Conservation (phyloP, 768 basidiomycete genomes). For the Tephrocybe rancida region DNA sequence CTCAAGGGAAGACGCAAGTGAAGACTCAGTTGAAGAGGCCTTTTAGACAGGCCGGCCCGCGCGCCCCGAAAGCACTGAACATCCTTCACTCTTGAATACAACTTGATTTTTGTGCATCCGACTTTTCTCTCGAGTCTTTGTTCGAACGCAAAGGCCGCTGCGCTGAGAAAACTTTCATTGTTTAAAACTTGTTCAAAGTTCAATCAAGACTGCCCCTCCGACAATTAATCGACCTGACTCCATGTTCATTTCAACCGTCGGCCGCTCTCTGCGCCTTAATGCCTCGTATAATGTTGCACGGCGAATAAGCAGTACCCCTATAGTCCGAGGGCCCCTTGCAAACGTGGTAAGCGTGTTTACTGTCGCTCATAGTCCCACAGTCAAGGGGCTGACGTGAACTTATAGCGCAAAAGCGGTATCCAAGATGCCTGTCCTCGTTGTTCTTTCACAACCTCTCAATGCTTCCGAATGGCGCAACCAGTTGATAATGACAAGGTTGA, state of each 20-base stretch:
- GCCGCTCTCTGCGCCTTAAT: neutral
- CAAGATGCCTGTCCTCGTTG: neutral
- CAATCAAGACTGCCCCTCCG: too few species aligned
- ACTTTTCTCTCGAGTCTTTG: too few species aligned
- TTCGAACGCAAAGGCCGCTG: too few species aligned
- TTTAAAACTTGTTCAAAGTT: too few species aligned
- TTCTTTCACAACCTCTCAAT: conserved; percentile 5
- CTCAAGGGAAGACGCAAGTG: too few species aligned
- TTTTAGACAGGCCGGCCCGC: too few species aligned
- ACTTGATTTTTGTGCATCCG: too few species aligned
- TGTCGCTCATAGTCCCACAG: neutral
- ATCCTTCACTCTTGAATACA: too few species aligned
- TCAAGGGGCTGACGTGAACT: neutral
- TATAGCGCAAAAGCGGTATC: neutral
- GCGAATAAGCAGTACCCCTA: neutral
- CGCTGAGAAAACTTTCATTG: too few species aligned
- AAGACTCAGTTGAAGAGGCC: too few species aligned
- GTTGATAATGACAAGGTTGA: neutral
- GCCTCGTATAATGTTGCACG: neutral
- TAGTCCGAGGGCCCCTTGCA: neutral
- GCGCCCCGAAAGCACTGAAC: too few species aligned
- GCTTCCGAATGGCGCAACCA: neutral
- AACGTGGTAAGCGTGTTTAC: neutral
- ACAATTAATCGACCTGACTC: too few species aligned
- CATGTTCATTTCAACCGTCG: neutral